Evolutionary conservation across 805 yeast genomes (phyloP).

Genomic region (Ogataea polymorpha): DNA sequence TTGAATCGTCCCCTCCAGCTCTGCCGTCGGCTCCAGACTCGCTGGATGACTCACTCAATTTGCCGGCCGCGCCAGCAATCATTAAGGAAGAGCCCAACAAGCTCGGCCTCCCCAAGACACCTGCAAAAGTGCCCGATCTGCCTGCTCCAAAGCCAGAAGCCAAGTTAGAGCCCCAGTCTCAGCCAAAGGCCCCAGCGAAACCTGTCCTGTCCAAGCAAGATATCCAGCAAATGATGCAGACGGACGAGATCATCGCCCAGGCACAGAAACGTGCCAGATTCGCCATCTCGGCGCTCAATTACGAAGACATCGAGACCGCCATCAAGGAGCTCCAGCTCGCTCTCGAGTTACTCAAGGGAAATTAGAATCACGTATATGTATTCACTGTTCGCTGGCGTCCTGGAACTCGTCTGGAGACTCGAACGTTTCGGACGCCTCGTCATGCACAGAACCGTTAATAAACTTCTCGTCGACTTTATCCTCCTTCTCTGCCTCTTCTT

Average conservation of each 20-base stretch:
- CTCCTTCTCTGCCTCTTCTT: conserved; percentile 9
- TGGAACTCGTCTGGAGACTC: conserved; percentile 19
- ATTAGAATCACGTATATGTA: conserved; percentile 2
- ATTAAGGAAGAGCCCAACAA: conserved; percentile 31
- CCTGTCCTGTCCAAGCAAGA: conserved; percentile 32
- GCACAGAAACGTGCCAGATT: conserved; percentile 71
- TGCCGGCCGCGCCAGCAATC: conserved; percentile 31
- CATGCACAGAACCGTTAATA: neutral
- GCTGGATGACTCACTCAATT: conserved; percentile 24
- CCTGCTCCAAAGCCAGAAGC: neutral
- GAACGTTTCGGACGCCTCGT: neutral
- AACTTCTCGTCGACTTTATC: conserved; percentile 1
- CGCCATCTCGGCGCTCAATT: conserved; percentile 75
- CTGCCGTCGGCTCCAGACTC: conserved; percentile 19
- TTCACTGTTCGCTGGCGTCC: conserved; percentile 23
- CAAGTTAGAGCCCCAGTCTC: conserved; percentile 10
- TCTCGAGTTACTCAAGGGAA: conserved; percentile 39
- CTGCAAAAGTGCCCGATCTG: conserved; percentile 18
- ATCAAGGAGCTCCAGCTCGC: conserved; percentile 57
- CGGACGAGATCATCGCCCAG: conserved; percentile 52
- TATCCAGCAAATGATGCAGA: conserved; percentile 48
- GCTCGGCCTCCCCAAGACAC: conserved; percentile 29
- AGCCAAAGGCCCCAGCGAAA: conserved; percentile 7
- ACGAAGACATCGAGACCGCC: conserved; percentile 71
- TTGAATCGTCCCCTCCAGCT: neutral